Percentiles rank a stretch among this genome's conserved stretches.
Evolutionary conservation across 1,139 yeast genomes (phyloP).

Genomic region (Candida frijolesensis): DNA sequence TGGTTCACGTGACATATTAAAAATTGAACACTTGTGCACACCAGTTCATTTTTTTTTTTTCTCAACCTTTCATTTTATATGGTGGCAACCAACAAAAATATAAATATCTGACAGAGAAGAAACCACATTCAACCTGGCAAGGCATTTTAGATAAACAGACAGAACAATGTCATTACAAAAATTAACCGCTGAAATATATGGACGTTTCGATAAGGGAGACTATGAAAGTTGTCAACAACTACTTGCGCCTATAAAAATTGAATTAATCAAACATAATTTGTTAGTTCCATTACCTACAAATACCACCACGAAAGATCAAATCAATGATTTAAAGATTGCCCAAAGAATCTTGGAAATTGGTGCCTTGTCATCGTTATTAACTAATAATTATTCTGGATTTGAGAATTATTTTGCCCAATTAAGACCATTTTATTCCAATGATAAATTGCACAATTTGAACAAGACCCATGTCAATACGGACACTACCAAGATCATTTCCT

Average conservation of each 20-base stretch:
- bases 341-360: slow-evolving; percentile 87
- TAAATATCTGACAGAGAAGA: background rate
- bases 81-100: slow-evolving; percentile 8
- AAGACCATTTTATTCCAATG: slow-evolving; percentile 67
- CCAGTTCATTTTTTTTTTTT: background rate
- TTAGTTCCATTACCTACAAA: slow-evolving; percentile 64
- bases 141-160: background rate
- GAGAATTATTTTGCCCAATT: slow-evolving; percentile 76
- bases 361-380: slow-evolving; percentile 72
- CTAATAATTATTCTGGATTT: slow-evolving; percentile 63
- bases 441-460: slow-evolving; percentile 49
- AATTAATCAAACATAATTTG: slow-evolving; percentile 74
- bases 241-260: slow-evolving; percentile 73
- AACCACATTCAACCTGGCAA: background rate
- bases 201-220: slow-evolving; percentile 61
- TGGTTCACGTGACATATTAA: background rate
- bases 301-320: slow-evolving; percentile 41
- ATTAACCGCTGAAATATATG: slow-evolving; percentile 67
- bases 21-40: background rate
- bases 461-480: slow-evolving; percentile 48
- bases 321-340: slow-evolving; percentile 75
- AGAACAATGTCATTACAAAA: slow-evolving; percentile 45
- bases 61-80: background rate
- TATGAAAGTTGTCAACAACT: slow-evolving; percentile 62
- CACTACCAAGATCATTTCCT: slow-evolving; percentile 74